These are phyloP conservation scores for Hypoxylon subgilvum DNA, from an alignment of 495 filamentous ascomycete species.

Conservation along the genomic window DNA sequence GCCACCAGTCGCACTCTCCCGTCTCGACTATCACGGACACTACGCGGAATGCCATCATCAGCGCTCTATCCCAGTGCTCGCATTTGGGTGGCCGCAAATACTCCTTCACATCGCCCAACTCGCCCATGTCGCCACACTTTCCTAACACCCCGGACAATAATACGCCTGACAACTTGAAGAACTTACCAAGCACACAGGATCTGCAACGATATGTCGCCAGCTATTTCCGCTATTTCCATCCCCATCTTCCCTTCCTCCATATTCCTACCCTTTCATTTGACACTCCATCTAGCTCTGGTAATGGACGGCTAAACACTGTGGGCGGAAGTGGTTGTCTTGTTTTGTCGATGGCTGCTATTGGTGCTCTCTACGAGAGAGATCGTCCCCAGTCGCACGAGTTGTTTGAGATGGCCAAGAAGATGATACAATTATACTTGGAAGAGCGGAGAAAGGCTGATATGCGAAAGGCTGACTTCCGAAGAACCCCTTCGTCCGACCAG, in stretches of 20 bases:
- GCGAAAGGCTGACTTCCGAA: constrained; percentile 75
- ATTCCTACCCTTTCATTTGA: constrained; percentile 93
- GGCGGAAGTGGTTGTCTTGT: constrained; percentile 90
- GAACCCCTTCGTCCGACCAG: constrained; percentile 56
- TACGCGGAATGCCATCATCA: constrained; percentile 84
- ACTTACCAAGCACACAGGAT: constrained; percentile 84
- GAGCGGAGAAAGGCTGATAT: constrained; percentile 90
- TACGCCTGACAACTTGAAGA: constrained; percentile 55
- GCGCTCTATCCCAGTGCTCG: constrained; percentile 77
- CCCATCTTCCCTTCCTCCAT: constrained; percentile 92
- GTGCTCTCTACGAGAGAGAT: constrained; percentile 92
- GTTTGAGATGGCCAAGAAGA: constrained; percentile 91
- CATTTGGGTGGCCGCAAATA: constrained; percentile 78
- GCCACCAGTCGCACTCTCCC: constrained; percentile 62
- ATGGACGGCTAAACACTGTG: constrained; percentile 67
- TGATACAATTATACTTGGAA: constrained; percentile 92
- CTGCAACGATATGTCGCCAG: constrained; percentile 90
- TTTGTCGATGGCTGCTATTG: constrained; percentile 94
- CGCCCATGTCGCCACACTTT: constrained; percentile 65
- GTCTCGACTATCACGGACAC: constrained; percentile 85
- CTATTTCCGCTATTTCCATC: constrained; percentile 94
- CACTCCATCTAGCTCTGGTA: constrained; percentile 67
- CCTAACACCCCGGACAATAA: constrained; percentile 57
- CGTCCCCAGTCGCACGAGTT: constrained; percentile 78
- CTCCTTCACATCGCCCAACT: constrained; percentile 71